A percentile compares a stretch with the other conserved stretches of the same genome.
These are phyloP conservation scores for Lenzites betulinus DNA, from an alignment of 768 basidiomycete genomes.

Conservation along the genomic window DNA sequence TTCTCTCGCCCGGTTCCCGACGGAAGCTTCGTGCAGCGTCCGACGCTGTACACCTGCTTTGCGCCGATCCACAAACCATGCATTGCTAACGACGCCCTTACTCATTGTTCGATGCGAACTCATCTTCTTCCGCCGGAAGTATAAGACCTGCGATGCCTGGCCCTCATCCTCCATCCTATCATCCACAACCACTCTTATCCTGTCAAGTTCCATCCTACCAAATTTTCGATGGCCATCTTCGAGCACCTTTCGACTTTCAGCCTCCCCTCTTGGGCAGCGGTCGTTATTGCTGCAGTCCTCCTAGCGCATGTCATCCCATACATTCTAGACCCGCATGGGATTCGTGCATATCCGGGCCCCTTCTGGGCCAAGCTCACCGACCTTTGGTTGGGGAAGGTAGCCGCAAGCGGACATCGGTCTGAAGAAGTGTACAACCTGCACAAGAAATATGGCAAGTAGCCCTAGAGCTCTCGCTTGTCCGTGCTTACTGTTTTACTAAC, in stretches of 20 bases:
- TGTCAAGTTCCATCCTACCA: background rate
- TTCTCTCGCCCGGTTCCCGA: too few relatives aligned
- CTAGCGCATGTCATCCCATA: slow-evolving; percentile 47
- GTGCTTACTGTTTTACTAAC: too few relatives aligned
- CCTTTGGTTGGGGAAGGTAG: slow-evolving; percentile 67
- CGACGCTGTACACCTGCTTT: too few relatives aligned
- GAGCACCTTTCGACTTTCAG: slow-evolving; percentile 17
- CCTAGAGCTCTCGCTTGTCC: too few relatives aligned
- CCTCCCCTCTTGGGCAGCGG: slow-evolving; percentile 22
- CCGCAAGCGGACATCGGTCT: slow-evolving; percentile 69
- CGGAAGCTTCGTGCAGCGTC: too few relatives aligned
- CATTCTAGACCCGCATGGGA: slow-evolving; percentile 57
- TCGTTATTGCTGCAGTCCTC: slow-evolving; percentile 23
- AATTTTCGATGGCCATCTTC: slow-evolving; percentile 20
- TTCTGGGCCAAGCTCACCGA: slow-evolving; percentile 68
- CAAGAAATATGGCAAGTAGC: slow-evolving; percentile 61
- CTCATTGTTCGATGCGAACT: too few relatives aligned
- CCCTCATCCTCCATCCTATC: background rate
- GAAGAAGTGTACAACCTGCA: slow-evolving; percentile 76
- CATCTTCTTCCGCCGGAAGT: too few relatives aligned
- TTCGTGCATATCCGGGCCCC: slow-evolving; percentile 51
- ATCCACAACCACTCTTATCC: background rate
- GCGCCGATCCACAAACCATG: too few relatives aligned
- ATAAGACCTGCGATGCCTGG: too few relatives aligned
- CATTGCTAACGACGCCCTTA: too few relatives aligned